phyloP scores from a whole-genome alignment of 225 moss, liverwort and hornwort genomes.

The Thuidium tamariscinum region DNA sequence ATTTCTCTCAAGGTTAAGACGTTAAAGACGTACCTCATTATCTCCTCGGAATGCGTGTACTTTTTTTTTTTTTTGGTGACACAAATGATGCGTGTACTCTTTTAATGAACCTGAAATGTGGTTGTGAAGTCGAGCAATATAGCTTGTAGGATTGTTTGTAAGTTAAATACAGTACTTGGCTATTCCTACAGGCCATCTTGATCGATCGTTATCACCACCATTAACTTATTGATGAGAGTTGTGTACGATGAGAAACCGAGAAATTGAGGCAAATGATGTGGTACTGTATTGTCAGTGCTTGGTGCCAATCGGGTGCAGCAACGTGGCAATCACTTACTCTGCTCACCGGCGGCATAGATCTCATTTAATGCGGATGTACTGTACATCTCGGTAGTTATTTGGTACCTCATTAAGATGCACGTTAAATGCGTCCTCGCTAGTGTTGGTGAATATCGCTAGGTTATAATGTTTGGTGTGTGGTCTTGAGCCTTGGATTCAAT shows the following conservation, averaged over 20 bases:
- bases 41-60: not conserved
- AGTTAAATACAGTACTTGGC: too few relatives aligned
- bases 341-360: not conserved
- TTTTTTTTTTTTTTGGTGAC: too few relatives aligned
- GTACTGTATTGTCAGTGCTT: not conserved
- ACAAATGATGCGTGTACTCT: not conserved
- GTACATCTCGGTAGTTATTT: not conserved
- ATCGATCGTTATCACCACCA: not conserved
- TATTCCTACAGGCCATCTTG: not conserved
- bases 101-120: not conserved
- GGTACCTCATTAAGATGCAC: not conserved
- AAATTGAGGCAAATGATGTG: not conserved
- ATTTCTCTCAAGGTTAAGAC: not conserved
- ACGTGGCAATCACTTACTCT: not conserved
- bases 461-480: not conserved
- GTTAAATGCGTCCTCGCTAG: too few relatives aligned
- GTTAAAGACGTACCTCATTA: not conserved
- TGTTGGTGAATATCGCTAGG: not conserved
- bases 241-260: not conserved
- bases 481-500: not conserved
- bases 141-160: not conserved
- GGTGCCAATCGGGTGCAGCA: not conserved
- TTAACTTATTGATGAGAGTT: not conserved
- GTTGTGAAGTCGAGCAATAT: not conserved
- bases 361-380: not conserved